These are phyloP conservation scores for Phytophthora hybrid DNA, from an alignment of 352 stramenopile genomes.

Conservation along the genomic window DNA sequence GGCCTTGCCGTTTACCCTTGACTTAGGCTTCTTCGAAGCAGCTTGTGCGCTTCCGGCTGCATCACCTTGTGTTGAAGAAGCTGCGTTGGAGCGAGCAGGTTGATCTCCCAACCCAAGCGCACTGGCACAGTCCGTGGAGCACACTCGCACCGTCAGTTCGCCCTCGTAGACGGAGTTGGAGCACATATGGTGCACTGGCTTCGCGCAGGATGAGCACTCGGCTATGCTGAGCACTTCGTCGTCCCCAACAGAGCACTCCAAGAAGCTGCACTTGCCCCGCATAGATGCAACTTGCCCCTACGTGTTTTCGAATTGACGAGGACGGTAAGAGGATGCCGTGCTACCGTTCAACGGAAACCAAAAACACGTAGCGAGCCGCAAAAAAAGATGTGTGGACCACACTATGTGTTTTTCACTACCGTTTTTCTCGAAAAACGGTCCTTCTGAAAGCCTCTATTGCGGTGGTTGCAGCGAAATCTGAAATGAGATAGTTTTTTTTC, in stretches of 20 bases:
- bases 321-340: neutral
- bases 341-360: neutral
- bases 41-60: neutral
- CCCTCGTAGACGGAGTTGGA: neutral
- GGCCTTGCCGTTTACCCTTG: neutral
- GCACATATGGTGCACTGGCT: neutral
- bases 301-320: neutral
- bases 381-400: neutral
- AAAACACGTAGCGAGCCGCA: neutral
- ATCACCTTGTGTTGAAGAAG: neutral
- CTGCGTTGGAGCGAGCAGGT: neutral
- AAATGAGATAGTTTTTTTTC: too few species aligned
- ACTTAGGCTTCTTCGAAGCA: neutral
- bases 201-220: neutral
- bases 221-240: neutral
- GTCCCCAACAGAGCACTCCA: neutral
- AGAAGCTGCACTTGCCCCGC: neutral
- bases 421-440: neutral
- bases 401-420: neutral
- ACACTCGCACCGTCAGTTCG: neutral
- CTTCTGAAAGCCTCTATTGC: too few species aligned
- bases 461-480: too few species aligned
- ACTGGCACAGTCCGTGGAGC: neutral
- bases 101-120: neutral
- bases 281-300: neutral